Evolutionary conservation across 2,329 filamentous ascomycete species (phyloP).

Genomic region (Colletotrichum ledebouriae): DNA sequence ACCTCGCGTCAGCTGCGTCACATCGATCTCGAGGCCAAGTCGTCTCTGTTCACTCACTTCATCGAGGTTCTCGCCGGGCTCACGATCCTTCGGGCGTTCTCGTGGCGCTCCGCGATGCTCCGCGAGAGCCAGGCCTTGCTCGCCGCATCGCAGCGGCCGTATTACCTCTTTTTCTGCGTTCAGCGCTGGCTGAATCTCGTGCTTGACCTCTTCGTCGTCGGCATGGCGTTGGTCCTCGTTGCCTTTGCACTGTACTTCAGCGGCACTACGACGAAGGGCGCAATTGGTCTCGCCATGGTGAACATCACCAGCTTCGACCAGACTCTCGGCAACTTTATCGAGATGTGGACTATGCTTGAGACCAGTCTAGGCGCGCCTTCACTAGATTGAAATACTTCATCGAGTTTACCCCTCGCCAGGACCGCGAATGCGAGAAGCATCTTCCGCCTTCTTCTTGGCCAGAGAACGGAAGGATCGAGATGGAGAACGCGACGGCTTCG

Average conservation of each 20-base stretch:
- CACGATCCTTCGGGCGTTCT: constrained; percentile 63
- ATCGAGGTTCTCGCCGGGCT: constrained; percentile 62
- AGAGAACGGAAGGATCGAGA: constrained; percentile 45
- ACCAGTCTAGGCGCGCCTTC: constrained; percentile 53
- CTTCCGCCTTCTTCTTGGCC: constrained; percentile 47
- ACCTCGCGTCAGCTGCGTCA: constrained; percentile 68
- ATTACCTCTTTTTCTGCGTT: constrained; percentile 62
- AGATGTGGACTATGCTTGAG: constrained; percentile 54
- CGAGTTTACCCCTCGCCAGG: constrained; percentile 47
- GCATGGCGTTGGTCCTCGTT: constrained; percentile 62
- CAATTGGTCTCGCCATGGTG: constrained; percentile 49
- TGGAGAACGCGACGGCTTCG: constrained; percentile 47
- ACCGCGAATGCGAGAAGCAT: constrained; percentile 34
- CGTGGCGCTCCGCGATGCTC: constrained; percentile 57
- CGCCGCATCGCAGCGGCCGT: constrained; percentile 62
- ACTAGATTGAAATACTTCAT: constrained; percentile 50
- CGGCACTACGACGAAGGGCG: constrained; percentile 46
- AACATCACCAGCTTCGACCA: constrained; percentile 48
- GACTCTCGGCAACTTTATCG: constrained; percentile 50
- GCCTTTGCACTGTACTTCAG: constrained; percentile 56
- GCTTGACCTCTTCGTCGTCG: constrained; percentile 62
- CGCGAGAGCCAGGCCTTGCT: constrained; percentile 54
- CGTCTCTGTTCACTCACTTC: constrained; percentile 65
- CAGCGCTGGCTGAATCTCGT: constrained; percentile 64
- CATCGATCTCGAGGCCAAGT: constrained; percentile 65